Evolutionary conservation across 2,329 filamentous ascomycete genomes (phyloP), one percentile per base, ranked within the genome.

Genomic region (Beauveria asiatica): DNA sequence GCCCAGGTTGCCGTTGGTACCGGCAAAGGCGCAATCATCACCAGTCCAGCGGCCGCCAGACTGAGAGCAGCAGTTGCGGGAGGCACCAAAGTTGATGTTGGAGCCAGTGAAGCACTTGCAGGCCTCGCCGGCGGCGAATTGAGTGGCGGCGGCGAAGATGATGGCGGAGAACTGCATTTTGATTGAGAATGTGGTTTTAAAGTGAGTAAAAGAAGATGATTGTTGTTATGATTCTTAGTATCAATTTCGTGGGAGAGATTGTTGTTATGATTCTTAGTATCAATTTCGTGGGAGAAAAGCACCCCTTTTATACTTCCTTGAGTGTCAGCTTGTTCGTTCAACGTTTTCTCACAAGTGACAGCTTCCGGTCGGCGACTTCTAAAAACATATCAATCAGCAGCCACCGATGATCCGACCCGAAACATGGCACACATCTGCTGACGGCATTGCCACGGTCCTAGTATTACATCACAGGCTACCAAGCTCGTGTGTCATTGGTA

Each of bases 61-160:
- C 39, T 54, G 37, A 19, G 21, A 17, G 23, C 52, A 54, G 52
- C 52, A 54, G 23, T 25, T 27, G 21, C 37, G 52, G 17, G 52
- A 54, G 17, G 19, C 52, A 30, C 52, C 52, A 54, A 54, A 54
- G 16, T 54, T 25, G 52, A 54, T 54, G 37, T 44, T 54, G 52
- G 37, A n/a, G 13, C 52, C 52, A 8, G 21, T 44, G 21, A 42
- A 54, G 52, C 52, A 54, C 52, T 54, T 54, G 52, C 52, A 54
- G 13, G 52, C 52, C 23, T 54, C 52, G 52, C 52, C 52, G 39
- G 39, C 39, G 17, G 52, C 52, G 23, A 54, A 42, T 16, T 30
- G 39, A 27, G 52, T 30, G 52, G 52, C 52, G 21, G 39, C 39
- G 3, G 52, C 37, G 17, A 54, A 10, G 39, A 54, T 44, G 52